A percentile compares a stretch with the other conserved stretches of the same genome.
Evolutionary conservation across 2,329 filamentous ascomycete species (phyloP).

Genomic region (Penicillium verrucosum): DNA sequence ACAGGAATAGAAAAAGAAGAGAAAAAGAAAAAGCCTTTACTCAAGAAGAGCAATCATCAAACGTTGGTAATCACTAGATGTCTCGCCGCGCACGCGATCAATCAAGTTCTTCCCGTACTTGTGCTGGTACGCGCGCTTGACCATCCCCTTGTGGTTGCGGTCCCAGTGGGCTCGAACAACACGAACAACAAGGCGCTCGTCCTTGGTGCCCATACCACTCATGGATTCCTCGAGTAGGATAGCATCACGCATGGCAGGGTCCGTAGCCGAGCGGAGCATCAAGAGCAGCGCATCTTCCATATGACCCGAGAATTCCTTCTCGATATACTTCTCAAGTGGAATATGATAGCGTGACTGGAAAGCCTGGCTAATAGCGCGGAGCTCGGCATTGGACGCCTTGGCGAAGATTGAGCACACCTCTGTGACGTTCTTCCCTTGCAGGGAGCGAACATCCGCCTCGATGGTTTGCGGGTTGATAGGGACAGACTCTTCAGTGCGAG

Average conservation of each 20-base stretch:
- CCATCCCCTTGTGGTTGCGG: constrained; percentile 66
- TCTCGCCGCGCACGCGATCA: constrained; percentile 73
- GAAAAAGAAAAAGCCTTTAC: constrained; percentile 17
- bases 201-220: constrained; percentile 83
- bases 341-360: constrained; percentile 72
- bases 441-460: constrained; percentile 69
- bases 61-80: constrained; percentile 75
- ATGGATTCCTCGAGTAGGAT: constrained; percentile 79
- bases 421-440: constrained; percentile 59
- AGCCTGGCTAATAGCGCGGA: constrained; percentile 73
- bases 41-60: constrained; percentile 66
- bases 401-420: constrained; percentile 74
- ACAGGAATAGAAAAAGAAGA: neutral
- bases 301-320: constrained; percentile 82
- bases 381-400: constrained; percentile 72
- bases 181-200: constrained; percentile 72
- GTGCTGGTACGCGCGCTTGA: constrained; percentile 73
- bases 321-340: constrained; percentile 69
- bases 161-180: constrained; percentile 84
- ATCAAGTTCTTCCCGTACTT: constrained; percentile 66
- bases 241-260: constrained; percentile 83
- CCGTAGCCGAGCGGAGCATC: constrained; percentile 72
- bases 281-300: constrained; percentile 82
- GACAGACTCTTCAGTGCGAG: constrained; percentile 71
- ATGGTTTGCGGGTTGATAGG: constrained; percentile 71